These are phyloP conservation scores for Podaxis pistillaris DNA, from an alignment of 768 basidiomycete species.

Conservation along the genomic window DNA sequence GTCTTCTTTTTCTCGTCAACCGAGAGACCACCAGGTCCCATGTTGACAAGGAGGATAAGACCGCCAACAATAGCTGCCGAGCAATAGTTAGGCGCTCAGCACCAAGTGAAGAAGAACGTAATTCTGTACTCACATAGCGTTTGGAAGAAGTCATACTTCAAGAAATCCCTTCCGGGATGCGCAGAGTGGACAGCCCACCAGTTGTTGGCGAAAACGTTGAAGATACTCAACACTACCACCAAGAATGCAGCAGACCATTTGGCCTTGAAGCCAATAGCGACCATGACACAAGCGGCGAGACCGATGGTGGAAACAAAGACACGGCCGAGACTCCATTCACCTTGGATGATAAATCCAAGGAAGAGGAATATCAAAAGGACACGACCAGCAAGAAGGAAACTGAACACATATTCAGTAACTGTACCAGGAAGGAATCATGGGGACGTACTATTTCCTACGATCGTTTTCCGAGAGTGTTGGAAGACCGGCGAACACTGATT, in stretches of 20 bases:
- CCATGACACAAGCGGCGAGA: slow-evolving; percentile 90
- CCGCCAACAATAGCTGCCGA: slow-evolving; percentile 86
- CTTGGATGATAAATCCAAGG: slow-evolving; percentile 95
- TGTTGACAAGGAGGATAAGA: slow-evolving; percentile 94
- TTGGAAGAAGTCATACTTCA: slow-evolving; percentile 99
- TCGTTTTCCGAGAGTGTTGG: slow-evolving; percentile 92
- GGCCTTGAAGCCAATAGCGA: slow-evolving; percentile 98
- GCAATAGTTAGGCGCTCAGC: slow-evolving; percentile 8
- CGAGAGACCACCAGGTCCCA: slow-evolving; percentile 95
- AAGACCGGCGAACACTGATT: slow-evolving; percentile 86
- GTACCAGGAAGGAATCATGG: background rate
- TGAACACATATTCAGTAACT: slow-evolving; percentile 28
- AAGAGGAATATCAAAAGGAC: slow-evolving; percentile 98
- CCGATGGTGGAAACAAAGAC: slow-evolving; percentile 88
- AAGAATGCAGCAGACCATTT: slow-evolving; percentile 98
- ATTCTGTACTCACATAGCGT: slow-evolving; percentile 62
- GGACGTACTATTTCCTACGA: slow-evolving; percentile 92
- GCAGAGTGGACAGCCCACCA: slow-evolving; percentile 94
- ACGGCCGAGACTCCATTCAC: slow-evolving; percentile 84
- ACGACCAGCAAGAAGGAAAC: slow-evolving; percentile 96
- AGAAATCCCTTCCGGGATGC: slow-evolving; percentile 96
- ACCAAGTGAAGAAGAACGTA: background rate
- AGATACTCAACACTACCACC: slow-evolving; percentile 84
- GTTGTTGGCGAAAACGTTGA: slow-evolving; percentile 99
- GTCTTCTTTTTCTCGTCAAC: slow-evolving; percentile 99